These are phyloP conservation scores for Plectosphaerella sp. DNA, from an alignment of 2,329 filamentous ascomycete genomes.

Conservation along the genomic window DNA sequence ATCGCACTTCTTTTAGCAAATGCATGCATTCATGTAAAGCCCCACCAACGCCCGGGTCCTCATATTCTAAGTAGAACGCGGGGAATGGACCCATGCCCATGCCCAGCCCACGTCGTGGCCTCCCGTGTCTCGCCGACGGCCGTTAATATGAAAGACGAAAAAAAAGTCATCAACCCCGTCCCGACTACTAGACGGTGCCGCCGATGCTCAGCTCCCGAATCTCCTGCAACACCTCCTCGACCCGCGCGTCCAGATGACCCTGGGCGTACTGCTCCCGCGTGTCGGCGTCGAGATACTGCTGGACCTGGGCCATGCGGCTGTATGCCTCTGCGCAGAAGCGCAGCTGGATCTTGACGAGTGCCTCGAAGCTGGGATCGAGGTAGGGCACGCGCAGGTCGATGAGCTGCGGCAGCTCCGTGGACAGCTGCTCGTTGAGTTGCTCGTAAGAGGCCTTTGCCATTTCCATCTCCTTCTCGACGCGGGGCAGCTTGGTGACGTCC, in stretches of 20 bases:
- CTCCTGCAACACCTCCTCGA: slow-evolving; percentile 94
- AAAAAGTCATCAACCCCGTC: slow-evolving; percentile 2
- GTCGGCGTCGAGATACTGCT: slow-evolving; percentile 94
- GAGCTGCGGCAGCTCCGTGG: slow-evolving; percentile 85
- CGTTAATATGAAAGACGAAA: background rate
- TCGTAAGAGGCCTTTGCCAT: slow-evolving; percentile 93
- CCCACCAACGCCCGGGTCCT: background rate
- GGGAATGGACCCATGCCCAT: background rate
- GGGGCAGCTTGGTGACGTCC: slow-evolving; percentile 92
- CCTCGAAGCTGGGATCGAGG: slow-evolving; percentile 94
- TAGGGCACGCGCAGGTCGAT: slow-evolving; percentile 97
- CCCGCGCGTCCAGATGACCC: slow-evolving; percentile 83
- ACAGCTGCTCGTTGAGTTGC: slow-evolving; percentile 94
- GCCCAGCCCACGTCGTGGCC: background rate
- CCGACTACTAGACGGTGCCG: slow-evolving; percentile 50
- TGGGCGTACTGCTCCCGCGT: slow-evolving; percentile 94
- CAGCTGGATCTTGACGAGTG: slow-evolving; percentile 96
- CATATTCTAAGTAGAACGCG: background rate
- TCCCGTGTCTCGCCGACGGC: background rate
- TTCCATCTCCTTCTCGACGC: slow-evolving; percentile 93
- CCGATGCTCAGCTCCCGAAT: slow-evolving; percentile 95
- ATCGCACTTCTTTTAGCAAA: too few species aligned
- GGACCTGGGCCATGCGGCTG: slow-evolving; percentile 96
- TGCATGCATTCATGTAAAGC: background rate
- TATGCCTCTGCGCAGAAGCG: slow-evolving; percentile 98